Conservation (phyloP, 139 green algal genomes). For the Pleodorina starrii region DNA sequence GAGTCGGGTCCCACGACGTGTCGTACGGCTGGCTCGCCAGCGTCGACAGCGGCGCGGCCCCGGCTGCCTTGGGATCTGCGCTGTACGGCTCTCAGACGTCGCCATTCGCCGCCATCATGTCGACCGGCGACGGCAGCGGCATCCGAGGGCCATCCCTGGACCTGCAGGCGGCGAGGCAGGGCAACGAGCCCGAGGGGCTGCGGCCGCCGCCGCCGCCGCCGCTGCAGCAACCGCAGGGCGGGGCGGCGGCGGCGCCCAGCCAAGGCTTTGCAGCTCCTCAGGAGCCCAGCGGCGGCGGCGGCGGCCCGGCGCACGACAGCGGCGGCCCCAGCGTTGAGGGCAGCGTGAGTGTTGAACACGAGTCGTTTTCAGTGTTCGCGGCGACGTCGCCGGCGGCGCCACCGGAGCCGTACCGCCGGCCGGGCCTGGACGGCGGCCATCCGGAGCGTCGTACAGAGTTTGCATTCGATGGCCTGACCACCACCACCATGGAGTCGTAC, state of each 20-base stretch:
- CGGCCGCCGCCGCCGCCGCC: background rate
- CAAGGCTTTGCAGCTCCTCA: background rate
- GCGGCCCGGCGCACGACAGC: no score
- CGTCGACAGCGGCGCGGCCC: background rate
- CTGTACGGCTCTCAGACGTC: background rate
- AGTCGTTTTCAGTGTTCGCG: background rate
- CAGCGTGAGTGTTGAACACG: background rate
- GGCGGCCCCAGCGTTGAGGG: background rate
- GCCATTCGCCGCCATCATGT: background rate
- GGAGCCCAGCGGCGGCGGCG: background rate
- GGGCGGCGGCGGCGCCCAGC: no score
- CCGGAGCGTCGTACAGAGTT: background rate
- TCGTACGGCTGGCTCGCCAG: background rate
- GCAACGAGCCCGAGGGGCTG: no score
- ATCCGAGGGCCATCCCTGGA: no score
- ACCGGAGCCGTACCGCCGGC: background rate
- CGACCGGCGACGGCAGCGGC: background rate
- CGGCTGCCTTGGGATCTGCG: background rate
- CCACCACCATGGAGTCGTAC: background rate
- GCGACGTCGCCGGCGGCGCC: background rate
- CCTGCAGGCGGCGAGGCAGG: no score
- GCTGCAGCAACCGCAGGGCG: background rate
- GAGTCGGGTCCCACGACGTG: background rate
- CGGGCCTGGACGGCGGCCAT: background rate
- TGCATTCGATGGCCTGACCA: background rate